Evolutionary conservation across 805 yeast genomes (phyloP).

Genomic region (Groenewaldozyma tartarivorans): DNA sequence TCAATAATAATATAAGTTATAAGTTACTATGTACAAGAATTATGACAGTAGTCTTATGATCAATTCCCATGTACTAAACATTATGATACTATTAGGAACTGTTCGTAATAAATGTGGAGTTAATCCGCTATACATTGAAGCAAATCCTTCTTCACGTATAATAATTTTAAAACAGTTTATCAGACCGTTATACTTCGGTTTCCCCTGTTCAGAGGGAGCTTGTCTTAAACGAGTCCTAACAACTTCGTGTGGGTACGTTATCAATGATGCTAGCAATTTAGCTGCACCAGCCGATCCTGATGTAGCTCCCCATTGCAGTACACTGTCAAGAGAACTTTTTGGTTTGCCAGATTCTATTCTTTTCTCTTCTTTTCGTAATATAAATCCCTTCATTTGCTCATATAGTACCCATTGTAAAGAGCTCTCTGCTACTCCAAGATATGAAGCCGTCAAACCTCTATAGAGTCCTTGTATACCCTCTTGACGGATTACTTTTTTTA

Average conservation of each 20-base stretch:
- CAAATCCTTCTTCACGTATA: slow-evolving; percentile 86
- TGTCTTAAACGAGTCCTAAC: slow-evolving; percentile 93
- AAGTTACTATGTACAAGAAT: neutral
- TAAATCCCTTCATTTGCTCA: slow-evolving; percentile 80
- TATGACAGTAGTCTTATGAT: slow-evolving; percentile 26
- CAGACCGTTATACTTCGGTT: slow-evolving; percentile 81
- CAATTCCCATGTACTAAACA: slow-evolving; percentile 99
- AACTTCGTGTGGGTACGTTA: slow-evolving; percentile 96
- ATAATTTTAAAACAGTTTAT: slow-evolving; percentile 78
- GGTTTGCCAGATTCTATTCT: slow-evolving; percentile 27
- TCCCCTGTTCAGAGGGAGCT: slow-evolving; percentile 75
- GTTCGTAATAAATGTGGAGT: slow-evolving; percentile 96
- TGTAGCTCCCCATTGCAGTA: slow-evolving; percentile 87
- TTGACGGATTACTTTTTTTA: slow-evolving; percentile 50
- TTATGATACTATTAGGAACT: slow-evolving; percentile 94
- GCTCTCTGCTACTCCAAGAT: slow-evolving; percentile 85
- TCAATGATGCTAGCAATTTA: slow-evolving; percentile 80
- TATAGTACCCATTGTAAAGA: slow-evolving; percentile 94
- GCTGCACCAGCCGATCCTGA: slow-evolving; percentile 98
- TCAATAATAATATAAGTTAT: neutral
- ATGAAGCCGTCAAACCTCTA: slow-evolving; percentile 88
- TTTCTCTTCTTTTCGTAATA: slow-evolving; percentile 42
- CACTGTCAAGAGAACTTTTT: slow-evolving; percentile 44
- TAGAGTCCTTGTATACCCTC: slow-evolving; percentile 82
- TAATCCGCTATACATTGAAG: slow-evolving; percentile 92